Evolutionary conservation across 2,329 filamentous ascomycete species (phyloP), one percentile per base, ranked within the genome.

Genomic region (Talaromyces sp.): DNA sequence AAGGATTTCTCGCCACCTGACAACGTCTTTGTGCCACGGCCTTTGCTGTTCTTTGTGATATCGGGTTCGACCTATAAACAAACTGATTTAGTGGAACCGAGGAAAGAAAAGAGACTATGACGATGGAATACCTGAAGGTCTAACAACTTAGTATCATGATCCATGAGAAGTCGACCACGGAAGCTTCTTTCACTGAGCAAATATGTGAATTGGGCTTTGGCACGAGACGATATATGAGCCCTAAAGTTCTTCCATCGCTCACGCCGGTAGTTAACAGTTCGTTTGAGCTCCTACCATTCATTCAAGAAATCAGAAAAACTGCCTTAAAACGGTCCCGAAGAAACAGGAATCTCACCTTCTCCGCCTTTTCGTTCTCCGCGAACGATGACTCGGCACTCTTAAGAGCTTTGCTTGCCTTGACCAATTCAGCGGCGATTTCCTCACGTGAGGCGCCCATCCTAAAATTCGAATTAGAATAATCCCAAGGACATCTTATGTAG

Each of bases 1-100:
- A 97, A 99, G 0, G 93, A 97, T 73, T 99, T 99, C 72, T 99
- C 94, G 31, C 94, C 94, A 55, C 94, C 94, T 8, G 92, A 97
- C 1, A 99, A 79, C 0, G 93, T 97, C 75, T 91, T 96, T 22
- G 94, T 93, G 67, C 89, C 89, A 52, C 93, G 84, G 2, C 91
- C 91, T 3, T 83, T 84, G 61, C 82, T 86, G 64, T 81, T 84
- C 64, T 82, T 86, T 21, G 88, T 94, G 50, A 81, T 83, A 64
- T 87, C 85, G 3, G 85, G 85, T 70, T 88, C 83, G 56, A 87
- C 81, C 77, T 81, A 61, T 33, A 8, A n/a, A 28, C 22, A 19
- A 37, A 59, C 45, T 2, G 19, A n/a, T n/a, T 31, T 22, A 53
- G 48, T 65, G 31, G 66, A 53, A 36, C n/a, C 35, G 31, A 22